A percentile compares a stretch with the other conserved stretches of the same genome.
Conservation (phyloP, 352 stramenopile genomes). For the Phytophthora lateralis region DNA sequence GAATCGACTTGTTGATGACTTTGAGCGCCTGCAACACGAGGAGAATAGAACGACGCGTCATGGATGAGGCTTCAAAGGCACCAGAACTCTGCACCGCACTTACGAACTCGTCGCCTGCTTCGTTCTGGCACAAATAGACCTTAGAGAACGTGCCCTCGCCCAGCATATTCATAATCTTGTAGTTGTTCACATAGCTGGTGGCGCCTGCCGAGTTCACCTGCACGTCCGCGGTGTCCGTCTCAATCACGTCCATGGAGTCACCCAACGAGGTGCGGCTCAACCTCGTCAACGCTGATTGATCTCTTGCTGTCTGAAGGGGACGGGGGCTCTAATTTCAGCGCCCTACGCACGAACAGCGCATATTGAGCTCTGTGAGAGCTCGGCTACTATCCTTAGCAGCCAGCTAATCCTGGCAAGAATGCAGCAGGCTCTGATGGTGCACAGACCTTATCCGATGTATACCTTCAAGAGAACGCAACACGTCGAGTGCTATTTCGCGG, state of each 20-base stretch:
- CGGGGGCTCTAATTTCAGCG: constrained; percentile 6
- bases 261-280: background rate
- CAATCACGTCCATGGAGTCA: constrained; percentile 56
- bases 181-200: constrained; percentile 76
- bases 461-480: constrained; percentile 3
- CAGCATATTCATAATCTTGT: constrained; percentile 64
- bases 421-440: constrained; percentile 2
- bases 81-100: constrained; percentile 9
- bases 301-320: background rate
- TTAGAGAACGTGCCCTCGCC: constrained; percentile 83
- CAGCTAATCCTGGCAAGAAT: constrained; percentile 4
- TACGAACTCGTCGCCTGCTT: constrained; percentile 59
- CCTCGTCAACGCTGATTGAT: background rate
- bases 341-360: background rate
- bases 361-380: background rate
- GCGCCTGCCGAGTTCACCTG: constrained; percentile 63
- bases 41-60: background rate
- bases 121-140: constrained; percentile 70
- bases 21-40: constrained; percentile 67
- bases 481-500: constrained; percentile 7
- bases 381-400: constrained; percentile 18
- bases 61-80: background rate
- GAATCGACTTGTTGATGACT: constrained; percentile 85
- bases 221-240: constrained; percentile 66
- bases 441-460: background rate